A percentile compares a stretch with the other conserved stretches of the same genome.
phyloP scores from a whole-genome alignment of 2,329 filamentous ascomycete species.

The Trichoderma semiorbis region DNA sequence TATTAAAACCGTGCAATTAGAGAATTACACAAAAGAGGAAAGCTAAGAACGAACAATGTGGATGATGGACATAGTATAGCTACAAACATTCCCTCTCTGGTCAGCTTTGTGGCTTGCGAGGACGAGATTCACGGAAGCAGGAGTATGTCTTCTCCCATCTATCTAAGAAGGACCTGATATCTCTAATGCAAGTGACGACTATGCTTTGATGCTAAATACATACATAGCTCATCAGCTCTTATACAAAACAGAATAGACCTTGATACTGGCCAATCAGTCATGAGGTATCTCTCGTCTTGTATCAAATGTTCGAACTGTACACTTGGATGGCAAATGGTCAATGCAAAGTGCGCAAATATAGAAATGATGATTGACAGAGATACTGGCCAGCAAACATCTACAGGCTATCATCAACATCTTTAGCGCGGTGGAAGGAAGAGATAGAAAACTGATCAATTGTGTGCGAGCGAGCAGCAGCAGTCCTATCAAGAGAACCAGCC shows the following conservation, averaged over 20 bases:
- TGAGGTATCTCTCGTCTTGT: neutral
- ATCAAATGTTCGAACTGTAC: neutral
- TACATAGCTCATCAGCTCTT: accelerated
- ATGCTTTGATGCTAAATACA: neutral
- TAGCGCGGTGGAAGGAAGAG: neutral
- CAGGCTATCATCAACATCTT: neutral
- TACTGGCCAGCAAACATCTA: neutral
- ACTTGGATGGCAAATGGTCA: too few species aligned
- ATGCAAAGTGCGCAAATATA: neutral
- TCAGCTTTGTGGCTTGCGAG: neutral
- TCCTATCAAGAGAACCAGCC: neutral
- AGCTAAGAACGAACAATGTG: too few species aligned
- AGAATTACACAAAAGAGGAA: too few species aligned
- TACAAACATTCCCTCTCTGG: too few species aligned
- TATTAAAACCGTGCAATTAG: too few species aligned
- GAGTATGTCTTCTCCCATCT: neutral
- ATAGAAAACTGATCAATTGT: neutral
- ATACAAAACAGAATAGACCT: neutral
- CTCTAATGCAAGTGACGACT: neutral
- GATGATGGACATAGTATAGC: neutral
- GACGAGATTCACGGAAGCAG: neutral
- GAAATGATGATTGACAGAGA: neutral
- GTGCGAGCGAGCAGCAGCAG: neutral
- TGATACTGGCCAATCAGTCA: neutral
- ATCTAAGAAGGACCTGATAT: neutral